Evolutionary conservation across 257 asterid species (phyloP).

Genomic region (Coffea eugenioides): DNA sequence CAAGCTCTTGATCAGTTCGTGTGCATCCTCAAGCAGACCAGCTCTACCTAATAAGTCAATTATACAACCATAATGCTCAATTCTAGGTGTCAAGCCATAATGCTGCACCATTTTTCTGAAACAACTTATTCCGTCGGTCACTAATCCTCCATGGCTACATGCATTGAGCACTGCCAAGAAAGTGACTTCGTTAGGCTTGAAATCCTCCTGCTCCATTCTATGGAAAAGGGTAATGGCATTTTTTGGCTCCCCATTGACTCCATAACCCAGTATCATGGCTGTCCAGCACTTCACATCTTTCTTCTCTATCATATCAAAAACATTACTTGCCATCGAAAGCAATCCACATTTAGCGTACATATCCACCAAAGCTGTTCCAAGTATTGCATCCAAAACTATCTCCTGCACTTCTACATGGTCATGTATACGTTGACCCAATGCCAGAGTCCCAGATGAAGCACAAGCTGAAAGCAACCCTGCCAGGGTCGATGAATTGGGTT

Average conservation of each 20-base stretch:
- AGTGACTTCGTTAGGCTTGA: slow-evolving; percentile 59
- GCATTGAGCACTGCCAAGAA: slow-evolving; percentile 57
- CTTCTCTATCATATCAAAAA: slow-evolving; percentile 36
- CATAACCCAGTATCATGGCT: slow-evolving; percentile 54
- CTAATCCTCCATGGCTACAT: slow-evolving; percentile 68
- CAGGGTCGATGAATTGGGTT: slow-evolving; percentile 55
- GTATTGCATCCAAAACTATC: slow-evolving; percentile 44
- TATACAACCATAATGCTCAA: slow-evolving; percentile 68
- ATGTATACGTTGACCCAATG: slow-evolving; percentile 35
- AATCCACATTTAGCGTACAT: slow-evolving; percentile 62
- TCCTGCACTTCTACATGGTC: slow-evolving; percentile 32
- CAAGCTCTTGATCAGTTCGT: slow-evolving; percentile 42
- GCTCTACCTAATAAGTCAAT: slow-evolving; percentile 63
- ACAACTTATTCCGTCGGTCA: slow-evolving; percentile 43
- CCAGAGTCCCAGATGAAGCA: slow-evolving; percentile 43
- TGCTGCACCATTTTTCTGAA: slow-evolving; percentile 50
- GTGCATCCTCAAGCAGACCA: slow-evolving; percentile 58
- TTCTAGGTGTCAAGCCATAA: slow-evolving; percentile 41
- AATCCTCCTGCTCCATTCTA: slow-evolving; percentile 54
- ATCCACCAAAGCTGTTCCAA: slow-evolving; percentile 53
- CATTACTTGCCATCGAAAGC: slow-evolving; percentile 44
- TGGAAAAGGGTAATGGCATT: slow-evolving; percentile 38
- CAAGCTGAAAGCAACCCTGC: slow-evolving; percentile 55
- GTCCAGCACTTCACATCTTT: slow-evolving; percentile 66
- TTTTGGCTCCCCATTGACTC: slow-evolving; percentile 47